Evolutionary conservation across 768 basidiomycete species (phyloP), one percentile per base, ranked within the genome.

Genomic region (Tylopilus felleus): DNA sequence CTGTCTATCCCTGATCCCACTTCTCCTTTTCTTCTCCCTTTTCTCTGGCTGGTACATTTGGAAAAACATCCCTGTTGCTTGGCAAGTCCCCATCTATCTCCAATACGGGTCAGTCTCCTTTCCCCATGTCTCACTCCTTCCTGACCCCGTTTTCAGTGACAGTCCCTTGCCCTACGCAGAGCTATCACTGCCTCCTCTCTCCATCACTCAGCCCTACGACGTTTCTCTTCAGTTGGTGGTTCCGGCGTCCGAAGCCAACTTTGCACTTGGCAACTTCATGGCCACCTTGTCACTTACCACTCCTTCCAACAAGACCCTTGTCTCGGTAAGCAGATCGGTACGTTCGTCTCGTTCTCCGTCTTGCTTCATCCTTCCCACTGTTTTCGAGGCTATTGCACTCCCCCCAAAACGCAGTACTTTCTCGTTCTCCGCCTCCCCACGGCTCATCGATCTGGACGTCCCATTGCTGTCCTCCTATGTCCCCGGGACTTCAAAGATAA

Each of bases 261-360:
- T 80, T 61, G 83, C 75, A 5, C 80, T 93, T 3, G 91, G 91
- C 39, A 93, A 93, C 67, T 93, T 93, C 69, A 93, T 93, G 91
- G 74, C 82, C 5, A 79, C 75, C 41, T 65, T 93, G 33, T 82
- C 78, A 1, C 70, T 93, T 25, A 74, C 73, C 3, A 83, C 84
- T 0, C 60, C 75, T 27, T 75, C 77, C 17, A 91, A 91, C 67
- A 80, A 77, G 61, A 86, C 88, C 7, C 71, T 93, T 23, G 69
- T 73, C 5, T 71, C 76, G 16, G 74, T 81, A 51, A 84, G 88
- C 56, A 77, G 81, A 57, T 81, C 90, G 12, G 90, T 92, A 64
- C 63, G 86, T 77, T 33, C 10, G 16, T 19, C 35, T 29, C 43
- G 17, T 14, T 31, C 1, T 23, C n/a, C 7, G 0, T 42, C 17